These are phyloP conservation scores for Globisporangium megalacanthum DNA, from an alignment of 352 stramenopile genomes.

Conservation along the genomic window DNA sequence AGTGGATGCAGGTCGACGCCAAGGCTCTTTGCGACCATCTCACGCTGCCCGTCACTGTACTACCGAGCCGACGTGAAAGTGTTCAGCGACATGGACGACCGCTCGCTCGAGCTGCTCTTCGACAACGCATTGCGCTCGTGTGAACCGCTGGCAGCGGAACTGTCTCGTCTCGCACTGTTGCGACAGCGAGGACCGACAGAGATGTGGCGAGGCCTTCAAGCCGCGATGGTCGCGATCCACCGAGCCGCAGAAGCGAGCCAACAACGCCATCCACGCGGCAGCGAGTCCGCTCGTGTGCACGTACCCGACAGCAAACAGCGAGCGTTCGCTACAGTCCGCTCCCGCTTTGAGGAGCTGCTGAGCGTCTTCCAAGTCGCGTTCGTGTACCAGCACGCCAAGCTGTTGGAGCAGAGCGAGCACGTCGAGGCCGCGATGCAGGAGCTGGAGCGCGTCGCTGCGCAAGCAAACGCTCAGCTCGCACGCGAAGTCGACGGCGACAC, in stretches of 20 bases:
- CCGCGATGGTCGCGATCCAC: constrained; percentile 10
- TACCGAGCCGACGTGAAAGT: constrained; percentile 40
- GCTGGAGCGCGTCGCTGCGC: not conserved
- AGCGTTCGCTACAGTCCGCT: constrained; percentile 22
- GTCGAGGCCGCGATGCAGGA: constrained; percentile 1
- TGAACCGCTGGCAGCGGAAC: constrained; percentile 3
- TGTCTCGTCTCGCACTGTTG: not conserved
- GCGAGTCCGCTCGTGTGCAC: not conserved
- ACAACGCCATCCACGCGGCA: not conserved
- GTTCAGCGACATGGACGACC: constrained; percentile 14
- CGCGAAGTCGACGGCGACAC: constrained; percentile 31
- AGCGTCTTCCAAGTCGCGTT: constrained; percentile 36
- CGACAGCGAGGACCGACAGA: not conserved
- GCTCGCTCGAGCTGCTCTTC: constrained; percentile 31
- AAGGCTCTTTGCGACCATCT: constrained; percentile 34
- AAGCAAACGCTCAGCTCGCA: constrained; percentile 5
- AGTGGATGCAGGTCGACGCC: constrained; percentile 14
- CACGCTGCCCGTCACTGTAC: constrained; percentile 32
- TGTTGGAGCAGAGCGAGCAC: not conserved
- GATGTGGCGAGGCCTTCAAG: not conserved
- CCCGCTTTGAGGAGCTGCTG: constrained; percentile 45
- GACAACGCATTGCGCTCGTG: constrained; percentile 1
- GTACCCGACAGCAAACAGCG: constrained; percentile 10
- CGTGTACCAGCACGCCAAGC: constrained; percentile 36
- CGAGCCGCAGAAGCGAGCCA: not conserved